These are phyloP conservation scores for Colletotrichum simmondsii DNA, from an alignment of 2,329 filamentous ascomycete species.

Conservation along the genomic window DNA sequence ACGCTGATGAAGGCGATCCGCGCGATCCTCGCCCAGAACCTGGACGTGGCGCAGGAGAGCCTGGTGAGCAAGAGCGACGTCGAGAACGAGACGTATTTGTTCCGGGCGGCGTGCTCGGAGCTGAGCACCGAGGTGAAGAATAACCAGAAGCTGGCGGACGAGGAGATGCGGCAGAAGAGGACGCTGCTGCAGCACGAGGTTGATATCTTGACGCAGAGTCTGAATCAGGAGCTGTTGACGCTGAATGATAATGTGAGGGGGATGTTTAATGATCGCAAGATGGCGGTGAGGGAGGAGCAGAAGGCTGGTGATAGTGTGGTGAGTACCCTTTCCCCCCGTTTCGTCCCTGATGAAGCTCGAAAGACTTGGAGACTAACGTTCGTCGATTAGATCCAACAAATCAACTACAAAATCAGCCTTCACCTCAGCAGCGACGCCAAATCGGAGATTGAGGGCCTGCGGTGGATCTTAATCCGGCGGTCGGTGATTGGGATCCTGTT, in stretches of 20 bases:
- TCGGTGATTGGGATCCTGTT: constrained; percentile 74
- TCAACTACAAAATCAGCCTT: constrained; percentile 97
- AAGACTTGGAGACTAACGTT: neutral
- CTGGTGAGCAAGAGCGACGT: constrained; percentile 92
- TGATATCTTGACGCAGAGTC: constrained; percentile 87
- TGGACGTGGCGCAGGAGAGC: constrained; percentile 82
- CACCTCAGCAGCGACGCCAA: constrained; percentile 89
- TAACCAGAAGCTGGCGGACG: constrained; percentile 79
- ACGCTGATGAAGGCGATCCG: constrained; percentile 94
- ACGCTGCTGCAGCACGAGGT: constrained; percentile 92
- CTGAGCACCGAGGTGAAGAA: constrained; percentile 88
- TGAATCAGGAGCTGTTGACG: constrained; percentile 84
- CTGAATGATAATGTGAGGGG: constrained; percentile 93
- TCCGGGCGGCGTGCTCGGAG: constrained; percentile 93
- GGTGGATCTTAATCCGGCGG: constrained; percentile 82
- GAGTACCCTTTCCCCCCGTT: constrained; percentile 44
- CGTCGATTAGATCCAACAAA: constrained; percentile 79
- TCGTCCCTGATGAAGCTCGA: neutral
- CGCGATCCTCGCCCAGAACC: constrained; percentile 78
- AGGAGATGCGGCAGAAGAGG: constrained; percentile 84
- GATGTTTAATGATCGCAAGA: constrained; percentile 95
- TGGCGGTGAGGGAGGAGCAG: constrained; percentile 90
- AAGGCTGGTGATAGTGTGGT: constrained; percentile 84
- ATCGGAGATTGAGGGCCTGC: constrained; percentile 88
- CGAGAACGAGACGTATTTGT: constrained; percentile 90